These are phyloP conservation scores for Gracilariopsis chorda DNA, from an alignment of 23 red algal genomes.

Conservation along the genomic window DNA sequence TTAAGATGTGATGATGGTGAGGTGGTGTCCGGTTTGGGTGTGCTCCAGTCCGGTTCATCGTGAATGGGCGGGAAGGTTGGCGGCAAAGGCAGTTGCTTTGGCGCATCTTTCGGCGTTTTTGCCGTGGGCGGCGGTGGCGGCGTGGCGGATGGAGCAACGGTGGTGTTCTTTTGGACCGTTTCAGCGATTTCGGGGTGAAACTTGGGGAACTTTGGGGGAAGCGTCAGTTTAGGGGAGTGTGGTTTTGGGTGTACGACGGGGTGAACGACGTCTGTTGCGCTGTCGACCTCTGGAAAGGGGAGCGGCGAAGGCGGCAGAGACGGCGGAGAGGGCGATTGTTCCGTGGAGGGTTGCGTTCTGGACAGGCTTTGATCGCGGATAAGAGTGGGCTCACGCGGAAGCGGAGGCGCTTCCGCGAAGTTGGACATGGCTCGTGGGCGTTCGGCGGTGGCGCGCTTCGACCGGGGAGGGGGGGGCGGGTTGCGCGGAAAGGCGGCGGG, in stretches of 20 bases:
- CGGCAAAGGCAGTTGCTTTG: conserved; percentile 1
- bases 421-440: not conserved
- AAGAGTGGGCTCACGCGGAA: not conserved
- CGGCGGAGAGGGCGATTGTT: not conserved
- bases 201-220: not conserved
- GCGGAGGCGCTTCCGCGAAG: not conserved
- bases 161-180: not conserved
- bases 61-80: conserved; percentile 11
- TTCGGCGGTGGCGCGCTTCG: not conserved
- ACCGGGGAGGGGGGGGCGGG: not conserved
- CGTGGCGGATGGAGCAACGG: not conserved
- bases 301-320: not conserved
- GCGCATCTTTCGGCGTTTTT: not conserved
- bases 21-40: not conserved
- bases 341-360: not conserved
- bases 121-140: not conserved
- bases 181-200: not conserved
- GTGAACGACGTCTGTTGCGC: not conserved
- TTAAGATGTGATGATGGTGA: not conserved
- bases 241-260: not conserved
- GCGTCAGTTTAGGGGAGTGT: too few relatives aligned
- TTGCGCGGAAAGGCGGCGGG: not conserved
- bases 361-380: not conserved
- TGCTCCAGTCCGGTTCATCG: conserved; percentile 7
- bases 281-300: not conserved